Conservation (phyloP, 805 yeast species). For the Danielozyma ontarioensis region DNA sequence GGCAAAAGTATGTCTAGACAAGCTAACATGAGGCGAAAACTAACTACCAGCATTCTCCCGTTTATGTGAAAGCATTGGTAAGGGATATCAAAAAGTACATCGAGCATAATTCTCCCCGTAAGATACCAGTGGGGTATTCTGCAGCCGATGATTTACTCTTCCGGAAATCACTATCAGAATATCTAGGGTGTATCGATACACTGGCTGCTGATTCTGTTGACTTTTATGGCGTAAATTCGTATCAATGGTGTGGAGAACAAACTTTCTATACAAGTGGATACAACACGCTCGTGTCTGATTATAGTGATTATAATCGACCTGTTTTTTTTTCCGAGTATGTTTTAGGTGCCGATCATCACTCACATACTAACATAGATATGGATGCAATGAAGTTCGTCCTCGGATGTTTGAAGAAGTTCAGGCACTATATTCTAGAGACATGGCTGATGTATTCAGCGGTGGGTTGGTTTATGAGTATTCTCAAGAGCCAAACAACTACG, state of each 20-base stretch:
- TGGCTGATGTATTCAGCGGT: conserved; percentile 78
- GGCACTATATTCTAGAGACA: conserved; percentile 61
- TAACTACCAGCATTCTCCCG: conserved; percentile 46
- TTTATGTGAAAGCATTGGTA: conserved; percentile 70
- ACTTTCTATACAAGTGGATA: conserved; percentile 74
- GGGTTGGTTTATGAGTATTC: conserved; percentile 80
- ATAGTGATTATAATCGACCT: conserved; percentile 64
- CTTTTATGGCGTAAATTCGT: conserved; percentile 76
- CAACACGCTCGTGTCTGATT: conserved; percentile 62
- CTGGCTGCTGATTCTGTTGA: conserved; percentile 56
- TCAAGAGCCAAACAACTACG: conserved; percentile 76
- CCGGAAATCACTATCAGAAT: conserved; percentile 71
- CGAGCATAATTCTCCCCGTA: conserved; percentile 50
- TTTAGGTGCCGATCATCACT: conserved; percentile 5
- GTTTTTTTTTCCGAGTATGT: conserved; percentile 79
- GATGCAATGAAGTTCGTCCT: conserved; percentile 81
- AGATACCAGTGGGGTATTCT: conserved; percentile 88
- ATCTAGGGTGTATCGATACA: conserved; percentile 68
- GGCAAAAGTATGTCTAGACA: conserved; percentile 34
- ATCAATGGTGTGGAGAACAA: conserved; percentile 87
- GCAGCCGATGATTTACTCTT: conserved; percentile 89
- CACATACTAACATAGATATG: conserved; percentile 33
- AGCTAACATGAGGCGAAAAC: background rate
- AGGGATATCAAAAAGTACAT: conserved; percentile 79
- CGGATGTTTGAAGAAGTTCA: conserved; percentile 73